Evolutionary conservation across 805 yeast genomes (phyloP), one percentile per base, ranked within the genome.

Genomic region (Hanseniaspora mollemarum): DNA sequence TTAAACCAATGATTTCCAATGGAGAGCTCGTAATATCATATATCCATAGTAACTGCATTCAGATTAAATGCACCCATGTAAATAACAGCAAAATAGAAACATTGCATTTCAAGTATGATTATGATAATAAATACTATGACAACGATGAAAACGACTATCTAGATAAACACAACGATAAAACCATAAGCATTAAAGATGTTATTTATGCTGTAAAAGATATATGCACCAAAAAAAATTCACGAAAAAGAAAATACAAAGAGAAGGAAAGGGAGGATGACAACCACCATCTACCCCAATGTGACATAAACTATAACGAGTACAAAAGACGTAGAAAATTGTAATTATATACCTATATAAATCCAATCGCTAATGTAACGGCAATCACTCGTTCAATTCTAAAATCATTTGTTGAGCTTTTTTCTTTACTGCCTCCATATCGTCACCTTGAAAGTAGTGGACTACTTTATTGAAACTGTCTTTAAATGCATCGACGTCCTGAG

Each of bases 401-500:
- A 46, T 46, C 51, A 46, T 46, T 19, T 32, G 32, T 32, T 46
- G 51, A 10, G 51, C 51, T 32, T 46, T 39, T 24, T 39, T 31
- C 16, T 46, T 46, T 4, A 46, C 37, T 7, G n/a, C 13, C 16
- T 46, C 51, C 51, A 46, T 46, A 25, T 19, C 44, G 12, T 46
- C 51, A 22, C 51, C 51, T 26, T 74, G 68, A 67, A 92, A 92
- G 64, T 84, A 92, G n/a, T 70, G 61, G 61, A 87, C 96, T 0
- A 94, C 84, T 42, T 73, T 73, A 58, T 81, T 88, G 63, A 92
- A 92, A 61, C 78, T 79, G 39, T 67, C 66, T 54, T 75, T 72
- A 70, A 92, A 92, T 46, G 82, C 66, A 7, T 77, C 76, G 62
- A 80, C 88, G 62, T 80, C 82, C 12, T 87, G 90, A 59, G 77